These are phyloP conservation scores for Agaricus subrufescens DNA, from an alignment of 768 basidiomycete genomes.

Conservation along the genomic window DNA sequence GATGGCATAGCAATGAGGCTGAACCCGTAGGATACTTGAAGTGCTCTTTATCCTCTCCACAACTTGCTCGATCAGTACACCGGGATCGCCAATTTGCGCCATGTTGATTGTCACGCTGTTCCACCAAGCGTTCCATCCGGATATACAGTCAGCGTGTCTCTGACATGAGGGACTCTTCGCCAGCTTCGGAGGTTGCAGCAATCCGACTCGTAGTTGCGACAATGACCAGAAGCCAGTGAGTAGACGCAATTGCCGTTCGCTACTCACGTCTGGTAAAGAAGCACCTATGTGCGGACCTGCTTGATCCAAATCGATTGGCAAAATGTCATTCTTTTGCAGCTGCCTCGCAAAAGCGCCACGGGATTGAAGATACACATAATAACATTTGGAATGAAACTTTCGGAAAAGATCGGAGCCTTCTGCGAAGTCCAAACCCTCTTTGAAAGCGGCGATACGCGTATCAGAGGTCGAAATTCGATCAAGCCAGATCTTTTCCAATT, in stretches of 20 bases:
- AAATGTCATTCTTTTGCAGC: not conserved
- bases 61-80: not conserved
- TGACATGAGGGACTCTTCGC: not conserved
- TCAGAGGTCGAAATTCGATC: no score
- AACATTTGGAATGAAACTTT: not conserved
- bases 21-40: no score
- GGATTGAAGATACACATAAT: not conserved
- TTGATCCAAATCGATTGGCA: no score
- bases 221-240: constrained; percentile 3
- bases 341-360: not conserved
- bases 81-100: not conserved
- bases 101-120: not conserved
- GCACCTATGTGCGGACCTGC: not conserved
- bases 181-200: not conserved
- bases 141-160: not conserved
- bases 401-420: not conserved
- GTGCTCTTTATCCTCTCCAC: no score
- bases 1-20: not conserved
- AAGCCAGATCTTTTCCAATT: not conserved
- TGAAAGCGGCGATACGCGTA: not conserved
- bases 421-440: not conserved
- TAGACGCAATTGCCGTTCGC: not conserved
- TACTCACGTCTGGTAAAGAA: not conserved
- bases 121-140: not conserved
- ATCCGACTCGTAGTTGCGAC: not conserved